Conservation (phyloP, 2,329 filamentous ascomycete genomes). For the Tolypocladium endophyticum region DNA sequence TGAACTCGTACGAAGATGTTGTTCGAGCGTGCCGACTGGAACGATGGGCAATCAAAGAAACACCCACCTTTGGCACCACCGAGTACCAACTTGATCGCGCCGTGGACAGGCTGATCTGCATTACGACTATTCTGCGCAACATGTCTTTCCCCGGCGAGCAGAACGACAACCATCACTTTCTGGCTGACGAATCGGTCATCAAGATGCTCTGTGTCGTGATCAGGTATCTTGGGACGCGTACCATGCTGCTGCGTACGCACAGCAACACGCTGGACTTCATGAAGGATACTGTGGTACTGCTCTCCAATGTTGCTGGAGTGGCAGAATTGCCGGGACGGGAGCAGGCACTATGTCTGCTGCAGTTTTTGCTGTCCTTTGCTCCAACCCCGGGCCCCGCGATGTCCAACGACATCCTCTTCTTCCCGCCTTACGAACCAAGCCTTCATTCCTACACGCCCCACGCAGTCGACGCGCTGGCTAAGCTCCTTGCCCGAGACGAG, state of each 20-base stretch:
- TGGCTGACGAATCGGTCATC: constrained; percentile 69
- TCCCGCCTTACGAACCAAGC: constrained; percentile 69
- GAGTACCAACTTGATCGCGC: constrained; percentile 79
- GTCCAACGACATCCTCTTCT: constrained; percentile 52
- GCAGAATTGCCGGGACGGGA: constrained; percentile 78
- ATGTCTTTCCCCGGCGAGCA: constrained; percentile 64
- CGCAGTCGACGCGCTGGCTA: constrained; percentile 83
- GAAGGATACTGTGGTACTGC: constrained; percentile 83
- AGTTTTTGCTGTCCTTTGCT: constrained; percentile 85
- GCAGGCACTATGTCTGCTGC: constrained; percentile 74
- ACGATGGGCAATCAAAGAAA: constrained; percentile 59
- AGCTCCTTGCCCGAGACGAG: constrained; percentile 84
- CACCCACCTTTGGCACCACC: constrained; percentile 61
- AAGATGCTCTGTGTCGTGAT: constrained; percentile 78
- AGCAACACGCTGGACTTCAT: constrained; percentile 89
- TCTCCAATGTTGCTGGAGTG: constrained; percentile 78
- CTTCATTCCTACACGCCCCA: constrained; percentile 82
- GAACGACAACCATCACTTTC: constrained; percentile 56
- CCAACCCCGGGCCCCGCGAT: constrained; percentile 61
- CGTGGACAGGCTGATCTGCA: constrained; percentile 77
- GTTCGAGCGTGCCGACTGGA: constrained; percentile 69
- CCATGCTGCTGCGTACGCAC: constrained; percentile 72
- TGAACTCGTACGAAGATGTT: constrained; percentile 81
- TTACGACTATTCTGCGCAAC: constrained; percentile 87
- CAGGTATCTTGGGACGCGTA: constrained; percentile 77